Evolutionary conservation across 768 basidiomycete species (phyloP), one percentile per base, ranked within the genome.

Genomic region (Lactifluus volemus): DNA sequence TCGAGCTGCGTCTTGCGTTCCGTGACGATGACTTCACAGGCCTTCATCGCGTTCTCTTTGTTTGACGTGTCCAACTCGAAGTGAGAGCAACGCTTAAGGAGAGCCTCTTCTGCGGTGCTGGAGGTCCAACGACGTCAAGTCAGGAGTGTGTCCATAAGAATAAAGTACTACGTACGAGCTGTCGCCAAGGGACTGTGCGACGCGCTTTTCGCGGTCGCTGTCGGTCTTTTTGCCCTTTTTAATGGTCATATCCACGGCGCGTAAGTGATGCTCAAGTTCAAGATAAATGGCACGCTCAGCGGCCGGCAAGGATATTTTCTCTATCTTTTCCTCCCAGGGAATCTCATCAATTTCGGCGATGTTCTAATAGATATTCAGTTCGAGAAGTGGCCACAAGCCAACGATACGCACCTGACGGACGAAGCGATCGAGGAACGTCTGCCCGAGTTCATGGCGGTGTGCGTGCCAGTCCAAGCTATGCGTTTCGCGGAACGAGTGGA

Each of bases 271-370:
- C 65, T 96, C 93, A 9, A 98, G 81, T 69, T 98, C 95, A 36
- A 95, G 79, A 71, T 98, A 97, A 63, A 98, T 93, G 0, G 93
- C 91, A 8, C 89, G 88, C 72, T 97, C 95, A 0, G 95, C 92
- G 6, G 94, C 92, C 12, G 95, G 94, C 9, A 96, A 84, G 47
- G 81, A 73, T 29, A 96, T 82, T 30, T 77, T 75, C 65, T 85
- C 78, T 32, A 85, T 73, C 58, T 87, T 76, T 61, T 79, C 80
- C 0, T 79, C 79, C 74, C 85, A 91, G 1, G 89, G 88, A 59
- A 98, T 98, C 73, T 98, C 95, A 62, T 94, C 93, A 58, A 97
- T 98, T 74, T 98, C 95, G 9, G 95, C 93, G 53, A 95, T 85
- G 68, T 97, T 97, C 88, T 97, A 67, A 9, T 60, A 65, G 34